Evolutionary conservation across 768 basidiomycete species (phyloP).

Genomic region (Mycena olivaceomarginata): DNA sequence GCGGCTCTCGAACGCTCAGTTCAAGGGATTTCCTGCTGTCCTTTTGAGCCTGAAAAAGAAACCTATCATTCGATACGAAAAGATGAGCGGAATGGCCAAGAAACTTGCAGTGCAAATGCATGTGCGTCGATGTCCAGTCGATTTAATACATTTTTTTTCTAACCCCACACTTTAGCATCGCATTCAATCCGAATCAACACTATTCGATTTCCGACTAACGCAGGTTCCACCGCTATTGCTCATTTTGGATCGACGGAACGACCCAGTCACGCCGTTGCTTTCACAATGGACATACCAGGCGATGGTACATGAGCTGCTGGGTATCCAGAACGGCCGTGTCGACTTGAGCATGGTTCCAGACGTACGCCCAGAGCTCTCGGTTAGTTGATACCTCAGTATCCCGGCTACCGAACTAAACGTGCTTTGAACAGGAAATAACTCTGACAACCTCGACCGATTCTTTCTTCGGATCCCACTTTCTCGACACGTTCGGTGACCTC

Average conservation of each 20-base stretch:
- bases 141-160: neutral
- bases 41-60: constrained; percentile 97
- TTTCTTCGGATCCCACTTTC: constrained; percentile 93
- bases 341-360: constrained; percentile 90
- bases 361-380: constrained; percentile 90
- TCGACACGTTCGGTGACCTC: constrained; percentile 97
- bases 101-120: constrained; percentile 92
- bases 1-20: constrained; percentile 86
- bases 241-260: constrained; percentile 96
- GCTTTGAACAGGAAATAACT: constrained; percentile 86
- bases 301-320: constrained; percentile 97
- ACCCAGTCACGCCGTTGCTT: constrained; percentile 96
- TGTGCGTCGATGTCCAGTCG: constrained; percentile 61
- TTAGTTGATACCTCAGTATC: constrained; percentile 55
- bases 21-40: constrained; percentile 88
- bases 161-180: constrained; percentile 71
- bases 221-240: constrained; percentile 93
- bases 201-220: constrained; percentile 95
- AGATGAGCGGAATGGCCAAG: constrained; percentile 94
- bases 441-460: constrained; percentile 93
- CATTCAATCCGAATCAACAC: constrained; percentile 84
- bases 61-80: constrained; percentile 95
- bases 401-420: constrained; percentile 20
- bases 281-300: constrained; percentile 99
- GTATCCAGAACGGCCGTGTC: constrained; percentile 96